Conservation (phyloP, 1,139 yeast species). For the Martiniozyma asiatica region DNA sequence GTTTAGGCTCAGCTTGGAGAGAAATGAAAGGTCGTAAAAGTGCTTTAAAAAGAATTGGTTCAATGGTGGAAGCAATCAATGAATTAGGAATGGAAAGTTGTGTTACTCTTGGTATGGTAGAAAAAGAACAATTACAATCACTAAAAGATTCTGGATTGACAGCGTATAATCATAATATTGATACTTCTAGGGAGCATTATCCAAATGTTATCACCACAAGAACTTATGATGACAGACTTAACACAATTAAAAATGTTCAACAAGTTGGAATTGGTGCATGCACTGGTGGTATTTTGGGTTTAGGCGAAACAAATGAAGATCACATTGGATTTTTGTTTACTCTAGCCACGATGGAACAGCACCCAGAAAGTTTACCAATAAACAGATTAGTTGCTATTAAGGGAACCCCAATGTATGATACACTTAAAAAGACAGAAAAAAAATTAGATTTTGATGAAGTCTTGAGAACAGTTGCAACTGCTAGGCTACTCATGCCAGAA, state of each 20-base stretch:
- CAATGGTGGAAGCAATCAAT: conserved; percentile 56
- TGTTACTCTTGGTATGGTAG: conserved; percentile 71
- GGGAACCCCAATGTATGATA: conserved; percentile 66
- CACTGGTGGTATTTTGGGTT: conserved; percentile 70
- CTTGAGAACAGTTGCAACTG: conserved; percentile 63
- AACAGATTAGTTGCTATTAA: conserved; percentile 66
- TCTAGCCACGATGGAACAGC: conserved; percentile 51
- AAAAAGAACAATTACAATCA: conserved; percentile 44
- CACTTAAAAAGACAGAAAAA: conserved; percentile 30
- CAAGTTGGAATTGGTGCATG: conserved; percentile 60
- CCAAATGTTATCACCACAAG: conserved; percentile 63
- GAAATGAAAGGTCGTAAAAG: conserved; percentile 72
- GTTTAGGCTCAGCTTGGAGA: conserved; percentile 87
- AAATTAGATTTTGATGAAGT: conserved; percentile 48
- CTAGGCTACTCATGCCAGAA: conserved; percentile 61
- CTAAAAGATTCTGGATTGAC: conserved; percentile 63
- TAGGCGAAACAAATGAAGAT: conserved; percentile 65
- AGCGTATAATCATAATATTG: conserved; percentile 74
- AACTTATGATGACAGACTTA: conserved; percentile 54
- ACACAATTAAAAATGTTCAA: conserved; percentile 54
- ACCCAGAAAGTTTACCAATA: conserved; percentile 77
- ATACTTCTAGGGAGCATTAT: conserved; percentile 68
- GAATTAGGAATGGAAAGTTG: conserved; percentile 66
- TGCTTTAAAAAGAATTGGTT: conserved; percentile 48
- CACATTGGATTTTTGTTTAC: conserved; percentile 61